Base-by-base conservation (phyloP, 345 rosid species). In the Acer negundo region DNA sequence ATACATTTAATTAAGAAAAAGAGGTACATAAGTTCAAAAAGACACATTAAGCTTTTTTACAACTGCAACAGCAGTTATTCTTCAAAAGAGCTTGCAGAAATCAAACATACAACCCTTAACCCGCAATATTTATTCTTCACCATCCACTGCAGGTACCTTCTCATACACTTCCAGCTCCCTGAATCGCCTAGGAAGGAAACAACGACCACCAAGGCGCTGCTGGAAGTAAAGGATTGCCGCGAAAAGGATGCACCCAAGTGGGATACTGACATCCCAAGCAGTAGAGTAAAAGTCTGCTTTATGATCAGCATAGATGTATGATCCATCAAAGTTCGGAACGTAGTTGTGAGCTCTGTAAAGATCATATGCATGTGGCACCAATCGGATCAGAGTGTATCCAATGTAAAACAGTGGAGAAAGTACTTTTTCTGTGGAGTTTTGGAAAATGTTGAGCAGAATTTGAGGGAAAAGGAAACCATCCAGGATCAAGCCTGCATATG, bases 381-480 rank as follows among this genome's bases (percentile, higher is more conserved):
- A 7, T 35, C 84, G 85, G 22, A 87, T 51, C 31, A 86, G 10
- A 59, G 90, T 81, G 3, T 78, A 79, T 40, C 89, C 90, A 5
- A 78, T 16, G 70, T 81, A 86, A 66, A 86, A 88, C 6, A 75
- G 2, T 67, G 51, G 10, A 35, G 87, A 74, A 51, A 90, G 87
- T 19, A 70, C 69, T 22, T 77, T 70, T 84, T 84, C 85, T 17
- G 35, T 75, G 0, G 83, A 84, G 81, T 83, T 81, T 23, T 46
- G 55, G 78, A 90, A 77, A 1, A 83, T 59, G 75, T 88, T 88
- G 78, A 85, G 77, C n/a, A 88, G 79, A 42, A 87, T 80, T 73
- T 87, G 90, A 9, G 92, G 92, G 17, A 87, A 35, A 59, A 90
- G 80, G 22, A 90, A 88, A 10, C 87, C 82, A 59, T 87, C 89